Percentiles rank a stretch among this genome's conserved stretches.
These are phyloP conservation scores for Stephania japonica DNA, from an alignment of 164 flowering plant genomes.

Conservation along the genomic window DNA sequence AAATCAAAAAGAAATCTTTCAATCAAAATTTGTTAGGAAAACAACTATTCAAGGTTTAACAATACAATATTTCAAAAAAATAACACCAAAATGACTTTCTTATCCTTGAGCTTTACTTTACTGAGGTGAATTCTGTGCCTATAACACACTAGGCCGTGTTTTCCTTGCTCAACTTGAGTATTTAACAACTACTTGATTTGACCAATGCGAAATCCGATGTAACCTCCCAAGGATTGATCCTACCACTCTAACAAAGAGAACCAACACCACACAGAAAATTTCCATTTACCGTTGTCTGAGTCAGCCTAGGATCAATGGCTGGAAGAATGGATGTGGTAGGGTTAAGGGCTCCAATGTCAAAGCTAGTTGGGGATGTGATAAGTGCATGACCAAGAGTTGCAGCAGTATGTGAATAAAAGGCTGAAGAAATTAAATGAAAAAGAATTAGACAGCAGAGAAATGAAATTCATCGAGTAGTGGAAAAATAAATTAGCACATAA, in stretches of 20 bases:
- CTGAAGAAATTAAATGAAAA: slow-evolving; percentile 27
- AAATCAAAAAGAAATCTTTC: background rate
- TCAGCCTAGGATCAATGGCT: slow-evolving; percentile 47
- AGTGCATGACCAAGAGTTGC: slow-evolving; percentile 40
- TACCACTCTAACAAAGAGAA: background rate
- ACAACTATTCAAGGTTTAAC: background rate
- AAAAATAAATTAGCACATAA: background rate
- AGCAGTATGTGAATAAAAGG: slow-evolving; percentile 36
- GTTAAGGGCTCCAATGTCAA: slow-evolving; percentile 47
- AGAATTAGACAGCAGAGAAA: background rate
- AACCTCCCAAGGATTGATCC: background rate
- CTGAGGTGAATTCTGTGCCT: too few relatives aligned
- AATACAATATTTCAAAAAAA: background rate
- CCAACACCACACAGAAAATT: background rate
- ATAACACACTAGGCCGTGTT: too few relatives aligned
- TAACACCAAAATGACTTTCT: background rate
- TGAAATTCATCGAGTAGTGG: background rate
- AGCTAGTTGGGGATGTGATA: slow-evolving; percentile 38
- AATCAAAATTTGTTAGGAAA: background rate
- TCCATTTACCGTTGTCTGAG: slow-evolving; percentile 43
- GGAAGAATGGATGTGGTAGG: slow-evolving; percentile 54
- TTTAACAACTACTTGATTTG: too few relatives aligned
- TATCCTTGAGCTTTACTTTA: too few relatives aligned
- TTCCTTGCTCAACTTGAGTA: too few relatives aligned
- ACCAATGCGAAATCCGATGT: background rate